phyloP scores from a whole-genome alignment of 2,329 filamentous ascomycete species.

The Fusarium sp. region DNA sequence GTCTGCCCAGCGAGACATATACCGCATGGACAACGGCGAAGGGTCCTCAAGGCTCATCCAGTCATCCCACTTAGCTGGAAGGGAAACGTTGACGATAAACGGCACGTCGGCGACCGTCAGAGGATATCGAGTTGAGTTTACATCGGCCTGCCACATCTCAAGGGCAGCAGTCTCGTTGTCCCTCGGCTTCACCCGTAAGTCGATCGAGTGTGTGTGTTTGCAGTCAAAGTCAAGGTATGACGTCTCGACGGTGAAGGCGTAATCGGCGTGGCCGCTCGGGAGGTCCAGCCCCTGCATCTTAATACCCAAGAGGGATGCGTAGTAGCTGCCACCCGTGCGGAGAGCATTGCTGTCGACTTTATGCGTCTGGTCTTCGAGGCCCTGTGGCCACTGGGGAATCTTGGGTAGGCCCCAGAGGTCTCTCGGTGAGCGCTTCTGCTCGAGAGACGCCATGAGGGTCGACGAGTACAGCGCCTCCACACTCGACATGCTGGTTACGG shows the following conservation, averaged over 20 bases:
- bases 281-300: conserved; percentile 2
- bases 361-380: neutral
- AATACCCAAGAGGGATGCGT: conserved; percentile 9
- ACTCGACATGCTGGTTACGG: neutral
- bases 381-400: conserved; percentile 5
- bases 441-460: conserved; percentile 1
- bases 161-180: neutral
- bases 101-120: neutral
- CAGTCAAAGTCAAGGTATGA: conserved; percentile 14
- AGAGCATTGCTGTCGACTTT: neutral
- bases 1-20: neutral
- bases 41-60: neutral
- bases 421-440: conserved; percentile 1
- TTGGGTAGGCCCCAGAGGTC: conserved; percentile 10
- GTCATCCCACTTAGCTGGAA: neutral
- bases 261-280: neutral
- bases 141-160: neutral
- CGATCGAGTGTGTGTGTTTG: neutral
- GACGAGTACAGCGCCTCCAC: conserved; percentile 1
- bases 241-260: conserved; percentile 10
- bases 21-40: neutral
- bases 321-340: neutral
- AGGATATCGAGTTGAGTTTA: neutral
- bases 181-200: neutral
- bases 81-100: neutral